Evolutionary conservation across 208 protist species (phyloP), one percentile per base, ranked within the genome.

Genomic region (Novymonas esmeraldas): DNA sequence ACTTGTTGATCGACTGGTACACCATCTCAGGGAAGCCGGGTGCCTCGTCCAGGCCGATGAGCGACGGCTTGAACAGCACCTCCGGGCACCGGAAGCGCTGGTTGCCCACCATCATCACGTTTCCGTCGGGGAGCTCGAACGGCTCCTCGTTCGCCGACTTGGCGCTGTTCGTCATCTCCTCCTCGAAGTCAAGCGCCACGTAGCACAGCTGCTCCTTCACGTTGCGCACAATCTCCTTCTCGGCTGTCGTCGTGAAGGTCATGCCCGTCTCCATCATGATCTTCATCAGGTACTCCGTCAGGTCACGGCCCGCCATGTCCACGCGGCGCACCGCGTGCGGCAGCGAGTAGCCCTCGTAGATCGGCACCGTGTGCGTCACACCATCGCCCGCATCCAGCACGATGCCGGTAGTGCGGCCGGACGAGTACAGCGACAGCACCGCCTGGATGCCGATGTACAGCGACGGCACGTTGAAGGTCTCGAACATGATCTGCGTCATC

Each of bases 1-100:
- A 98, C 81, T 98, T 99, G 83, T 97, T 96, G 87, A 99, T 99
- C 33, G 97, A 98, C 74, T 99, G 93, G 89, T 96, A 99, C 60
- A 89, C 88, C 58, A 90, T 93, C 81, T 99, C 93, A 70, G 98
- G 98, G 67, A 99, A 96, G 73, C 98, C 98, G n/a, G 82, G 74
- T 14, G 92, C 84, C 70, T 98, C 97, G 61, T 93, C 81, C n/a
- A 97, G 84, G 41, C 97, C 96, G 60, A 99, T 85, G 29, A 99
- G 83, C 29, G 84, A 85, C 18, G 98, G 98, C 75, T 98, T 94
- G 88, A 99, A 99, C 39, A 99, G 81, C 16, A 93, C 93, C 82
- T 99, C 98, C 33, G 98, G 93, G 77, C 91, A 98, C 51, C 89
- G 84, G 86, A 97, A 96, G 44, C 90, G 80, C 78, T 97, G 90